Evolutionary conservation across 2,329 filamentous ascomycete species (phyloP), one percentile per base, ranked within the genome.

Genomic region (Pseudocercospora ulei): DNA sequence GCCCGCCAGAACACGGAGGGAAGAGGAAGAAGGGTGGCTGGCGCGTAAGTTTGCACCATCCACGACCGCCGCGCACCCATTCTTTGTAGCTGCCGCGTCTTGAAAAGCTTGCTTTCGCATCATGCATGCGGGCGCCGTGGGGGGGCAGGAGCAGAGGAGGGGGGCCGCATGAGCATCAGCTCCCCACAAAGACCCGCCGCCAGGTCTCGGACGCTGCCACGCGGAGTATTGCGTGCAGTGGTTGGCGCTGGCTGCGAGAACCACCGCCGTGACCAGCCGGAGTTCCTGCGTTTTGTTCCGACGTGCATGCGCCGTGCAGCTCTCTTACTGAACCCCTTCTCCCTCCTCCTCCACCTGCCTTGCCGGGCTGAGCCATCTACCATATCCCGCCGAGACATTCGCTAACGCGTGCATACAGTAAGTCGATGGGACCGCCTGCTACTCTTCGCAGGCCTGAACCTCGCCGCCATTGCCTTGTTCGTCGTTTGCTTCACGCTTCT

Each of bases 1-100:
- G 34, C 88, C 88, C 36, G 86, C 86, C 45, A 76, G 84, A 46
- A 83, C 63, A 58, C 75, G 87, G 56, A 78, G 87, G 54, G 87
- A 95, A 59, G 90, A 96, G 64, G 88, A 96, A 60, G 90, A 95
- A 65, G 83, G 80, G 49, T 95, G 83, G 78, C 87, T 95, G 75
- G 80, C 82, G 57, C 70, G 90, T 98, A 76, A 88, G 90, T 77
- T 55, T 30, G 37, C 44, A 11, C 26, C 33, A 22, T 31, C 30
- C 39, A 35, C 14, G 24, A 39, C 35, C 36, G 39, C 35, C 39
- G 26, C 28, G 28, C 39, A 39, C 24, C 18, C 27, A 33, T 33
- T 26, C 18, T 35, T 13, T 23, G 17, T 12, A 11, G 11, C 24
- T 22, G 34, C 35, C 37, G 39, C 31, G 39, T 45, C 36, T 42